A percentile compares a stretch with the other conserved stretches of the same genome.
phyloP scores from a whole-genome alignment of 2,329 filamentous ascomycete species.

The Samsoniella hepiali region DNA sequence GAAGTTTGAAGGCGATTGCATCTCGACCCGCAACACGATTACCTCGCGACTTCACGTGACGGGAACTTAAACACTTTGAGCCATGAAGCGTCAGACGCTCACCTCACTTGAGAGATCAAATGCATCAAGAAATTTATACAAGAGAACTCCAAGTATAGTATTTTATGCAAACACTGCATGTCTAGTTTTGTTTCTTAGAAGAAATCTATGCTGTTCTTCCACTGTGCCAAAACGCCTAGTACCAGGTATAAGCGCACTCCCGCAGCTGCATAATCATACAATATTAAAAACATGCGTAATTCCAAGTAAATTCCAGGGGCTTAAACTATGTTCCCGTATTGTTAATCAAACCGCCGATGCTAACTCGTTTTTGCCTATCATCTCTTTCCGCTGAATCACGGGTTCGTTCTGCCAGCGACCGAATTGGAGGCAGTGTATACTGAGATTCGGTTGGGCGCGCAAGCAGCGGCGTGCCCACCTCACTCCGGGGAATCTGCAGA shows the following conservation, averaged over 20 bases:
- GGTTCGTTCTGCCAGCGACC: constrained; percentile 34
- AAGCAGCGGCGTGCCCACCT: constrained; percentile 32
- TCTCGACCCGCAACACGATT: constrained; percentile 15
- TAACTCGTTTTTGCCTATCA: constrained; percentile 5
- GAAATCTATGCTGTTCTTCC: neutral
- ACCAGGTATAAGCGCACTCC: neutral
- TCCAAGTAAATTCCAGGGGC: neutral
- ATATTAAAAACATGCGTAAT: neutral
- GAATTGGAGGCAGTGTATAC: constrained; percentile 50
- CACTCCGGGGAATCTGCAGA: constrained; percentile 54
- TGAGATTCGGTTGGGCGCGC: constrained; percentile 31
- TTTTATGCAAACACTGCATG: neutral
- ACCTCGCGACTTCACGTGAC: constrained; percentile 18
- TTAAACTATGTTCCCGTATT: neutral
- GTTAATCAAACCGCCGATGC: constrained; percentile 19
- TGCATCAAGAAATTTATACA: neutral
- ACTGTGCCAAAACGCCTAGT: neutral
- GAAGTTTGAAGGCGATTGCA: neutral
- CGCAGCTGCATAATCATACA: constrained; percentile 1
- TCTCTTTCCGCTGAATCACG: constrained; percentile 2
- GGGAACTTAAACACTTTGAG: neutral
- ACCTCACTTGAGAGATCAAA: neutral
- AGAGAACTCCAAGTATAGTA: neutral
- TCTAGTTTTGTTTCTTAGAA: neutral
- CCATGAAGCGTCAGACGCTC: neutral